Evolutionary conservation across 164 flowering plant genomes (phyloP).

Genomic region (Nymphaea colorata): DNA sequence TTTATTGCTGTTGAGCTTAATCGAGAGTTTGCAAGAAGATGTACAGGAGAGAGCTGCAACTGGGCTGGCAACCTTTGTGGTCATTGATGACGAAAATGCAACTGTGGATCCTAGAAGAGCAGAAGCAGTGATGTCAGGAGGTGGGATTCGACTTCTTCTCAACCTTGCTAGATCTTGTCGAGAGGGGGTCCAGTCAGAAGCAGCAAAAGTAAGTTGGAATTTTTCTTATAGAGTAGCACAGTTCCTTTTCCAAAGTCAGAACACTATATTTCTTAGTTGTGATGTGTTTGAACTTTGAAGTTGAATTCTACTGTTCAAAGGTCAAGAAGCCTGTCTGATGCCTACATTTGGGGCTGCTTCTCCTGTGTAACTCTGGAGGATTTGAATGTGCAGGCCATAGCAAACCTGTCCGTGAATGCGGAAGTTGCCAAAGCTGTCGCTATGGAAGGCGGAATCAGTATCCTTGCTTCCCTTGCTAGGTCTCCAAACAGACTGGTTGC

Average conservation of each 20-base stretch:
- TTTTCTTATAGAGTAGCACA: too few species aligned
- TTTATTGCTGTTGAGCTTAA: constrained; percentile 54
- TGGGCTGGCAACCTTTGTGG: constrained; percentile 95
- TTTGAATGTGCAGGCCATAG: constrained; percentile 57
- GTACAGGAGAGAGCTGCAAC: constrained; percentile 98
- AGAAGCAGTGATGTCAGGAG: constrained; percentile 83
- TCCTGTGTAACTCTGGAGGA: not conserved
- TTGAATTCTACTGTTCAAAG: not conserved
- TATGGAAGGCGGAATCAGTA: constrained; percentile 82
- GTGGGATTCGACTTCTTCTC: constrained; percentile 78
- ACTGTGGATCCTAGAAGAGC: constrained; percentile 76
- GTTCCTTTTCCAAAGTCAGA: too few species aligned
- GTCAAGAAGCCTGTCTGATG: too few species aligned
- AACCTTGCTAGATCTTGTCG: constrained; percentile 75
- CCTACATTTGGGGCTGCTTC: too few species aligned
- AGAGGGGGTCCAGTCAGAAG: constrained; percentile 95
- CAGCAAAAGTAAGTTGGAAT: constrained; percentile 57
- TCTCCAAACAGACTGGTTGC: constrained; percentile 95
- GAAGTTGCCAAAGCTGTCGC: constrained; percentile 96
- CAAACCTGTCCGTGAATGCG: constrained; percentile 88
- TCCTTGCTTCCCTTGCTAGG: constrained; percentile 79
- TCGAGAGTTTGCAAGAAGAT: constrained; percentile 87
- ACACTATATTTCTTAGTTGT: not conserved
- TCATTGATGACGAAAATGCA: constrained; percentile 90
- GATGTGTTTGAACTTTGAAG: not conserved